Base-by-base conservation (phyloP, 345 rosid genomes). In the Camelina laxa region DNA sequence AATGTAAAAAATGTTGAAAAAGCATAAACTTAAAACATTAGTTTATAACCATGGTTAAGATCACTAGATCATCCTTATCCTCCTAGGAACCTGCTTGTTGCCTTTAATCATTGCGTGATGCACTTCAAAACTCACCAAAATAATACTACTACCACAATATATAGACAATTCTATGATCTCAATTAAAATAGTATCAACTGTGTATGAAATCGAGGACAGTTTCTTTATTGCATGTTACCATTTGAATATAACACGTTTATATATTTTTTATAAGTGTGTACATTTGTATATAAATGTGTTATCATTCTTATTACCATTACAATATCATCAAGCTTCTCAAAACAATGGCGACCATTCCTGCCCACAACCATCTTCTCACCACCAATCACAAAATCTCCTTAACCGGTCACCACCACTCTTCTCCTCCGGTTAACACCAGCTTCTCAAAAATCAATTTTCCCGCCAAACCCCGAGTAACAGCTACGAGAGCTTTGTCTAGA, bases 311-410 rank as follows among this genome's bases (percentile, higher is more conserved):
- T 44, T 9, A n/a, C 4, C 50, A 54, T 55, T 17, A 21, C 10
- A 12, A 57, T 38, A 57, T 42, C 30, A 57, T 6, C 2, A 7
- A 33, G 36, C 56, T 68, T 60, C 79, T 70, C 73, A 65, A 27
- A 24, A 56, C 66, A 58, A 87, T 86, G 89, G 86, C 92, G 31
- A 38, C 77, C 36, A 63, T 80, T 78, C 68, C 81, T 4, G 69
- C 84, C 45, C 53, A 60, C 78, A 48, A 80, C 1, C 44, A 80
- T 1, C 44, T 77, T 58, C 79, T 83, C 10, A 59, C 66, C 17
- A 53, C 39, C 66, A 58, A 54, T 31, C 75, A 17, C 1, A 75
- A 14, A 6, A 30, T 39, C 20, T 77, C 56, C 22, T 2, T 65
- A 16, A 30, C 45, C 55, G 8, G 19, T 41, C 54, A 9, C 13